These are phyloP conservation scores for Phaffomyces opuntiae DNA, from an alignment of 805 yeast species.

Conservation along the genomic window DNA sequence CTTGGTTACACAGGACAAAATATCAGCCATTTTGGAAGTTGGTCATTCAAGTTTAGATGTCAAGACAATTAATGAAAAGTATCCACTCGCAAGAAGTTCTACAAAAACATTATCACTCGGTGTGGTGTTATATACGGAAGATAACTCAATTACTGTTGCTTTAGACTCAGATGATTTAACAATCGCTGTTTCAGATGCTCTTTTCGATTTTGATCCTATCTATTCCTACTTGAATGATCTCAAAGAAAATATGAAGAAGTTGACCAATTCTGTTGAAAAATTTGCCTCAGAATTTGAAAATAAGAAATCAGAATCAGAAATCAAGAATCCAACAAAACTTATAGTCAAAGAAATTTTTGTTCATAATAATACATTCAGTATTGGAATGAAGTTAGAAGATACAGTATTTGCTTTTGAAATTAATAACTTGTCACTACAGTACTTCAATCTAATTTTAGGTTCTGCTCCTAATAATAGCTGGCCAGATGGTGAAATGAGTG, in stretches of 20 bases:
- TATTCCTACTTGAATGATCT: not conserved
- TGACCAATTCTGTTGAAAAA: not conserved
- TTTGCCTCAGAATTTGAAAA: not conserved
- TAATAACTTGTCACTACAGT: slow-evolving; percentile 5
- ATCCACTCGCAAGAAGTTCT: not conserved
- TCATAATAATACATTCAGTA: not conserved
- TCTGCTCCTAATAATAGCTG: not conserved
- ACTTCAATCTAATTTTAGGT: slow-evolving; percentile 7
- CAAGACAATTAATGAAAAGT: not conserved
- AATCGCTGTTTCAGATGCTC: not conserved
- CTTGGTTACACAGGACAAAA: not conserved
- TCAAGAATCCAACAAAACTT: not conserved
- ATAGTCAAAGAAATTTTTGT: not conserved
- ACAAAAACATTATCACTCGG: not conserved
- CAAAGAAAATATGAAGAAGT: not conserved
- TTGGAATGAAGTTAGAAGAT: slow-evolving; percentile 1
- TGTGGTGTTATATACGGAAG: not conserved
- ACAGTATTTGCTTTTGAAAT: slow-evolving; percentile 6
- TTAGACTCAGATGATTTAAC: not conserved
- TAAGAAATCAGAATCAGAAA: not conserved
- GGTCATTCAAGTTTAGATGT: not conserved
- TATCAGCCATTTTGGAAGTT: not conserved
- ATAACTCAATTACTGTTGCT: not conserved
- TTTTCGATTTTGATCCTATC: not conserved
- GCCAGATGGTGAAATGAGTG: slow-evolving; percentile 17